phyloP scores from a whole-genome alignment of 2,329 filamentous ascomycete species.

The Ciborinia camelliae region DNA sequence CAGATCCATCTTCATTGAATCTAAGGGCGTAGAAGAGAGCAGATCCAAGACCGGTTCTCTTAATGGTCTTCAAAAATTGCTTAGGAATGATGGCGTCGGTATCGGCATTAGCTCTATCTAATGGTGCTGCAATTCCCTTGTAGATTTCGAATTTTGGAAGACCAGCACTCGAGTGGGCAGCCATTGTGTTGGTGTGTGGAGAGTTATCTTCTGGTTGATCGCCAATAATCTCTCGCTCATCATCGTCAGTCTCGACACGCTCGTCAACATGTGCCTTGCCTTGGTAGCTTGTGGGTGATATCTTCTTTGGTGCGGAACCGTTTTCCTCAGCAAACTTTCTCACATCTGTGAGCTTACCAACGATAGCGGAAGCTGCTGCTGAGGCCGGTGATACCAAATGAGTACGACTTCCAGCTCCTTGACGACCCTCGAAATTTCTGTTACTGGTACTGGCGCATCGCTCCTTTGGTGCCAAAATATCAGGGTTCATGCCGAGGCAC shows the following conservation, averaged over 20 bases:
- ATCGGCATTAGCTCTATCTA: conserved; percentile 89
- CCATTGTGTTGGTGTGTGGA: conserved; percentile 61
- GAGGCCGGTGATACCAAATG: conserved; percentile 97
- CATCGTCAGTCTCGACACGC: conserved; percentile 49
- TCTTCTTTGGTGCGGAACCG: conserved; percentile 26
- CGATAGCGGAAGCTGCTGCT: conserved; percentile 87
- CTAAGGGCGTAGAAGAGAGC: conserved; percentile 86
- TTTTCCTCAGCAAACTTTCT: conserved; percentile 65
- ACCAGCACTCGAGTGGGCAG: conserved; percentile 49
- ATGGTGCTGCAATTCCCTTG: conserved; percentile 81
- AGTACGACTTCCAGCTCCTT: conserved; percentile 86
- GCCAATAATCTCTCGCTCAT: conserved; percentile 50
- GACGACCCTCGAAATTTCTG: conserved; percentile 94
- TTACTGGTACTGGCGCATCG: conserved; percentile 95
- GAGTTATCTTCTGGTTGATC: conserved; percentile 62
- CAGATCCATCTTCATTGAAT: conserved; percentile 68
- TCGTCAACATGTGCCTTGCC: conserved; percentile 47
- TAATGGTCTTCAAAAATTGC: conserved; percentile 99
- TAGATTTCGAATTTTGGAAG: conserved; percentile 73
- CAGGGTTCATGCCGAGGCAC: conserved; percentile 99
- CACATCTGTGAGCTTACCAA: conserved; percentile 88
- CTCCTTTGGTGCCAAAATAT: conserved; percentile 89
- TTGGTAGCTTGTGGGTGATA: conserved; percentile 22
- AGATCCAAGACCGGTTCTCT: conserved; percentile 85
- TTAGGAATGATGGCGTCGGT: conserved; percentile 99